These are phyloP conservation scores for Aspergillus tubingensis DNA, from an alignment of 2,329 filamentous ascomycete species.

Conservation along the genomic window DNA sequence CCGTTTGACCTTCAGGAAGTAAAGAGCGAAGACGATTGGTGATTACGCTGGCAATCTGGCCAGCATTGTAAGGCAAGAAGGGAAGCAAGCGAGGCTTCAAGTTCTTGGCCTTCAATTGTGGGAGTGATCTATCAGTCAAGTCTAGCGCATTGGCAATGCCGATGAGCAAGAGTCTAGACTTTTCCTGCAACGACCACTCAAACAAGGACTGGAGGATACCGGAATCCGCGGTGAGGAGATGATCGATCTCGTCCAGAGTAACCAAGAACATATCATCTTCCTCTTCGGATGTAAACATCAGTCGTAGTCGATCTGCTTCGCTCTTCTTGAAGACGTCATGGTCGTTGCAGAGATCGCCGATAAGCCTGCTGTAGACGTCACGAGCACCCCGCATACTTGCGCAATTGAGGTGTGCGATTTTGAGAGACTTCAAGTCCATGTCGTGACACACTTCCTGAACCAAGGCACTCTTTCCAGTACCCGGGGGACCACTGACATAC, in stretches of 20 bases:
- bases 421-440: conserved; percentile 57
- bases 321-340: conserved; percentile 65
- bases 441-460: conserved; percentile 74
- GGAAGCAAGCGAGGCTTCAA: conserved; percentile 86
- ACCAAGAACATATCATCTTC: conserved; percentile 68
- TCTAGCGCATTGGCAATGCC: conserved; percentile 97
- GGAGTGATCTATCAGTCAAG: conserved; percentile 90
- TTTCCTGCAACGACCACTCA: conserved; percentile 85
- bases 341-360: conserved; percentile 68
- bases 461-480: conserved; percentile 95
- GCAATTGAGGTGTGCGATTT: conserved; percentile 85
- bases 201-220: conserved; percentile 93
- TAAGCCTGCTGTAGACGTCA: conserved; percentile 78
- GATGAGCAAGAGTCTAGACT: conserved; percentile 78
- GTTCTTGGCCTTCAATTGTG: conserved; percentile 87
- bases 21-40: conserved; percentile 78
- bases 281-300: conserved; percentile 61
- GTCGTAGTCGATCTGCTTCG: conserved; percentile 67
- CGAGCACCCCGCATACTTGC: conserved; percentile 91
- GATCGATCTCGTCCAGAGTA: conserved; percentile 91
- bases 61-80: conserved; percentile 87
- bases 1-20: conserved; percentile 51
- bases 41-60: conserved; percentile 85
- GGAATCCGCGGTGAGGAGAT: conserved; percentile 83
- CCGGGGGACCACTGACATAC: conserved; percentile 93